A percentile compares a stretch with the other conserved stretches of the same genome.
Evolutionary conservation across 2,329 filamentous ascomycete species (phyloP).

Genomic region (Blumeria hordei): DNA sequence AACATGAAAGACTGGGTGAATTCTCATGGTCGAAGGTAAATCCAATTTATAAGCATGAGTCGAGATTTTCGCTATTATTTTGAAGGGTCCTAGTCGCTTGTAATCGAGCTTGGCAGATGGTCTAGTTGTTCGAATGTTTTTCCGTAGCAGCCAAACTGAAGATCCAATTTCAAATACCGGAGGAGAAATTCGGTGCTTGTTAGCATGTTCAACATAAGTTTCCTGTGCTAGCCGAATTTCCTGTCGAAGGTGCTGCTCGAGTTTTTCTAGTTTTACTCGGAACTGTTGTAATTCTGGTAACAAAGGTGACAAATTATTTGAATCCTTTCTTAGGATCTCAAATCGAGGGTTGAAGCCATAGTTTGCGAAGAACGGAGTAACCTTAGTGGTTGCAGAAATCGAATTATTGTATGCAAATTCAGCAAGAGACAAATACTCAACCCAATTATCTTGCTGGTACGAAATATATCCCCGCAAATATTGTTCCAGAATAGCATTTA

Average conservation of each 20-base stretch:
- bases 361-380: not conserved
- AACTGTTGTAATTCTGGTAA: not conserved
- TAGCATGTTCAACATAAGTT: not conserved
- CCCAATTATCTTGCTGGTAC: constrained; percentile 3
- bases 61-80: not conserved
- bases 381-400: not conserved
- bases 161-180: not conserved
- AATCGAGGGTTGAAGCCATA: not conserved
- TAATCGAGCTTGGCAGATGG: constrained; percentile 1
- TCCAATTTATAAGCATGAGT: constrained; percentile 1
- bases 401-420: constrained; percentile 4
- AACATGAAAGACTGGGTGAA: constrained; percentile 2
- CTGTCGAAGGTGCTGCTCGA: not conserved
- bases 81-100: constrained; percentile 1
- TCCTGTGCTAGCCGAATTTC: not conserved
- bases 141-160: not conserved
- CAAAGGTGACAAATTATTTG: not conserved
- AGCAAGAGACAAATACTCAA: constrained; percentile 1
- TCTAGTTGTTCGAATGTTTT: constrained; percentile 1
- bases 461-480: constrained; percentile 4
- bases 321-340: not conserved
- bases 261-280: not conserved
- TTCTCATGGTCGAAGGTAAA: not conserved
- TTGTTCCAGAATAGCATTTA: constrained; percentile 2
- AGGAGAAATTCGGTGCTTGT: not conserved